Evolutionary conservation across 164 flowering plant genomes (phyloP), one percentile per base, ranked within the genome.

Genomic region (Brasenia schreberi): DNA sequence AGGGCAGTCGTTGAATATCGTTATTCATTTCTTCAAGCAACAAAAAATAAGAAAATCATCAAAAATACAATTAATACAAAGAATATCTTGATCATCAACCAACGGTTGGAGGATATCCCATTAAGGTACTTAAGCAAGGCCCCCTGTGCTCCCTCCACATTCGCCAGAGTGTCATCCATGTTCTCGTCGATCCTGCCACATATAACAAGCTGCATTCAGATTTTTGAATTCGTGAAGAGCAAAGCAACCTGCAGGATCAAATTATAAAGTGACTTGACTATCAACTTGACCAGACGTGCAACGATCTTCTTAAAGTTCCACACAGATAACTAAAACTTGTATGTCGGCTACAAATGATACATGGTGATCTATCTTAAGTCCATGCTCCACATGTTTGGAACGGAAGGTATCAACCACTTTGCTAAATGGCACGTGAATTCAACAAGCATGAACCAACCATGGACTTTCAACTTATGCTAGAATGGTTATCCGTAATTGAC

Each of bases 11-110:
- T 49, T 49, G 56, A 49, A 49, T 49, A 9, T 9, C 16, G 56
- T 49, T 49, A 49, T 49, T 49, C 39, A 59, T 70, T 66, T 4
- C 62, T 64, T 69, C 79, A 90, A 65, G 97, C 97, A 70, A 91
- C 95, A 78, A 91, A 91, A 76, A 88, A 87, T 74, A 91, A 74
- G 80, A 91, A 91, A 73, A 90, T 75, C 92, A 88, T 85, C 66
- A 91, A 87, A 74, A 91, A 91, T 65, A 83, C 82, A 70, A 91
- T 72, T 71, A 91, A 73, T 68, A 88, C 91, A 81, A 88, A 85
- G 80, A 91, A 91, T 73, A 91, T 91, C 79, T 91, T 91, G 82
- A 91, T 85, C 97, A 91, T 88, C 80, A 91, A 77, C 95, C 95
- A 91, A 27, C 97, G 73, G 77, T 91, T 91, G 58, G 97, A 88